phyloP scores from a whole-genome alignment of 1,139 yeast species.

The Zygoascus sp. region DNA sequence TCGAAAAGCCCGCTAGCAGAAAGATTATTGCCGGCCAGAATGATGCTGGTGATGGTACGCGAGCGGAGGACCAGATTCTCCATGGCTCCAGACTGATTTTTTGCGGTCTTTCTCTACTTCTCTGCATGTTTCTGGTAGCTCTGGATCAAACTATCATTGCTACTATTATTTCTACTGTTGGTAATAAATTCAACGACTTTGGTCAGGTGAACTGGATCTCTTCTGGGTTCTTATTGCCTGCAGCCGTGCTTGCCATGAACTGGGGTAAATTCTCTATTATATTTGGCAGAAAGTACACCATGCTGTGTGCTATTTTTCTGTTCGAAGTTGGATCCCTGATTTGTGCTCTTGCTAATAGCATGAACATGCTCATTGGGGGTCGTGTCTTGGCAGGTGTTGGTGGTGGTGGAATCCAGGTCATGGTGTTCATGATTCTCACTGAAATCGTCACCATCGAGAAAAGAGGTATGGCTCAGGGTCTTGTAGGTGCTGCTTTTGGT shows the following conservation, averaged over 20 bases:
- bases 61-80: conserved; percentile 6
- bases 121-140: conserved; percentile 2
- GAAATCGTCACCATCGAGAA: conserved; percentile 56
- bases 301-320: conserved; percentile 21
- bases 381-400: conserved; percentile 68
- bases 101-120: conserved; percentile 5
- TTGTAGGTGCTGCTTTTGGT: conserved; percentile 49
- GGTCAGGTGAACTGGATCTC: neutral
- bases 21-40: too few relatives aligned
- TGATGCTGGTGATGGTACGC: conserved; percentile 13
- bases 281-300: conserved; percentile 26
- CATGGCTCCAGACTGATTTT: conserved; percentile 10
- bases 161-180: neutral
- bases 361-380: conserved; percentile 61
- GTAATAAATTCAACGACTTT: conserved; percentile 1
- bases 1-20: too few relatives aligned
- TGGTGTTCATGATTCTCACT: conserved; percentile 55
- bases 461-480: conserved; percentile 49
- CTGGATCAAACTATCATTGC: neutral
- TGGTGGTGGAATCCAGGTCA: conserved; percentile 62
- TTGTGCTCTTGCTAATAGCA: conserved; percentile 52
- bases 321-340: conserved; percentile 43
- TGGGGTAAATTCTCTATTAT: conserved; percentile 11
- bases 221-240: neutral
- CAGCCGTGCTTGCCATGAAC: neutral